Conservation (phyloP, 805 yeast species). For the Wickerhamomyces tratensis region DNA sequence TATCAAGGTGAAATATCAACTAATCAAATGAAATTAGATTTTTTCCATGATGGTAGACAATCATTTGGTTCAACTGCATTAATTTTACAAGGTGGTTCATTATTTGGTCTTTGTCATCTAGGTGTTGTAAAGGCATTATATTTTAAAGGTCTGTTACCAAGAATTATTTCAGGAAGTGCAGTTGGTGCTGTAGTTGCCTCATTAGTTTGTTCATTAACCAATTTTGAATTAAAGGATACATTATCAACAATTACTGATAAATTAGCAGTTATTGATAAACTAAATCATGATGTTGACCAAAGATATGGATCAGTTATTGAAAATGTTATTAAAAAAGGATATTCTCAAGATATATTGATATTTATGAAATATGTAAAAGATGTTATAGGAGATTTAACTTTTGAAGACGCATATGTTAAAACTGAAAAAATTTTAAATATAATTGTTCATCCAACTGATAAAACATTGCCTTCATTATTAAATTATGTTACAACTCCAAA, state of each 20-base stretch:
- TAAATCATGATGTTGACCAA: conserved; percentile 46
- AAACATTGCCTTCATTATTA: conserved; percentile 59
- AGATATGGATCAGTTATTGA: conserved; percentile 63
- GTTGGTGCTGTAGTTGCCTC: conserved; percentile 93
- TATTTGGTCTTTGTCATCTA: conserved; percentile 88
- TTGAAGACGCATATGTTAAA: conserved; percentile 82
- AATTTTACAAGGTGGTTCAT: conserved; percentile 87
- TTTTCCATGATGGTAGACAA: conserved; percentile 79
- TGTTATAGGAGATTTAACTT: conserved; percentile 75
- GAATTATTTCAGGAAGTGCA: conserved; percentile 84
- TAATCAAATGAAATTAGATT: conserved; percentile 53
- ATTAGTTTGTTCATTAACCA: conserved; percentile 64
- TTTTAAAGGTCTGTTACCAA: conserved; percentile 65
- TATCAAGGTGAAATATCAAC: conserved; percentile 12
- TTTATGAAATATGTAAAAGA: conserved; percentile 72
- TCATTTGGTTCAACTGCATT: conserved; percentile 88
- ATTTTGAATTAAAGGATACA: conserved; percentile 45
- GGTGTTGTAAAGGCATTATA: conserved; percentile 88
- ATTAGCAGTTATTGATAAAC: conserved; percentile 29
- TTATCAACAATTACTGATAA: conserved; percentile 30
- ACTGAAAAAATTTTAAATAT: conserved; percentile 78
- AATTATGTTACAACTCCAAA: conserved; percentile 93
- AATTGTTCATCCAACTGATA: conserved; percentile 72
- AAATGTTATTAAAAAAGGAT: conserved; percentile 68
- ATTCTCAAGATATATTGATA: conserved; percentile 75